phyloP scores from a whole-genome alignment of 768 basidiomycete species.

The Coprinellus micaceus region DNA sequence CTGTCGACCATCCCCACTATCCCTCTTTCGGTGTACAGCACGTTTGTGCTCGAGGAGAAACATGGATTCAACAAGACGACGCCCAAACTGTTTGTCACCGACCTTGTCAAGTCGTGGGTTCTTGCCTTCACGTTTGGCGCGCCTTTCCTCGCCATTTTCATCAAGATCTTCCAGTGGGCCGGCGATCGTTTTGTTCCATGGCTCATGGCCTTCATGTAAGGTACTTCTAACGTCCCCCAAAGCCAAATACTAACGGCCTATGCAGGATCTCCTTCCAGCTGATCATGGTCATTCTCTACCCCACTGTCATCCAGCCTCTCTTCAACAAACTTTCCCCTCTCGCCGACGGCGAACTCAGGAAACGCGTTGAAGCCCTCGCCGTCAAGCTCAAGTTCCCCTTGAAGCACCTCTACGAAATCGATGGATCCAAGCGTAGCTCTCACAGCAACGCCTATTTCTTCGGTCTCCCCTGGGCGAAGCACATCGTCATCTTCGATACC shows the following conservation, averaged over 20 bases:
- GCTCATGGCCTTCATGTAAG: conserved; percentile 90
- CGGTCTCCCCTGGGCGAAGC: conserved; percentile 93
- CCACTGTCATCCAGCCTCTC: conserved; percentile 86
- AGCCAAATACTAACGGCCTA: not conserved
- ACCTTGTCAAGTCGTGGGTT: conserved; percentile 77
- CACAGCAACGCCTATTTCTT: conserved; percentile 99
- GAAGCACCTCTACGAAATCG: conserved; percentile 93
- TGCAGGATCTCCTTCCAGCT: conserved; percentile 78
- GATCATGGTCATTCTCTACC: conserved; percentile 77
- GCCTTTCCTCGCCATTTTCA: conserved; percentile 84
- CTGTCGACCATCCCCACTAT: conserved; percentile 64
- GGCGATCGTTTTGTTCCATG: conserved; percentile 90
- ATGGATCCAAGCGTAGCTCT: conserved; percentile 92
- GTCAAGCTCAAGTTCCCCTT: conserved; percentile 86
- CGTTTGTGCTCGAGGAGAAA: conserved; percentile 91
- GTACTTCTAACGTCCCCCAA: conserved; percentile 9
- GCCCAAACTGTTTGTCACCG: conserved; percentile 65
- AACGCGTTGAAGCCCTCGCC: conserved; percentile 74
- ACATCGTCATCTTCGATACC: conserved; percentile 97
- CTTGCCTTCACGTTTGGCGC: conserved; percentile 70
- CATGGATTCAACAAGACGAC: conserved; percentile 98
- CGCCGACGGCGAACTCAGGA: conserved; percentile 68
- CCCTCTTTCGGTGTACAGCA: conserved; percentile 79
- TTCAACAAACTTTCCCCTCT: conserved; percentile 97
- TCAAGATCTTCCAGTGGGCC: conserved; percentile 89